Percentiles rank a stretch among this genome's conserved stretches.
Conservation (phyloP, 2,329 filamentous ascomycete genomes). For the Penicillium sp. region DNA sequence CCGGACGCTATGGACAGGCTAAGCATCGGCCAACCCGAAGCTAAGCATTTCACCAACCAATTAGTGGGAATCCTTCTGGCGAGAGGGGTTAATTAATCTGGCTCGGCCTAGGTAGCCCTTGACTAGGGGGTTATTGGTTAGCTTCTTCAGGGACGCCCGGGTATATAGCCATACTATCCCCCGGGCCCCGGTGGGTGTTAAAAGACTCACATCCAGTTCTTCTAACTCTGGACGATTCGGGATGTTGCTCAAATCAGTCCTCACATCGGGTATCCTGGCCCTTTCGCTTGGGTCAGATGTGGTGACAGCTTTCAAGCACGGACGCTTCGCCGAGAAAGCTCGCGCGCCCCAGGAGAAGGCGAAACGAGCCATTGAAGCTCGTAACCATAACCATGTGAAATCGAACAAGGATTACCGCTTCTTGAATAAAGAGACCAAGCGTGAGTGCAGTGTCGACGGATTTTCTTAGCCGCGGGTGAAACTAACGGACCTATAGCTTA, state of each 20-base stretch:
- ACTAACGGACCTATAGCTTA: slow-evolving; percentile 43
- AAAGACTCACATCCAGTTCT: not conserved
- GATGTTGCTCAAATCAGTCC: slow-evolving; percentile 28
- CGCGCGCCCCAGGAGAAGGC: slow-evolving; percentile 25
- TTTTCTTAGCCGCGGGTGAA: no score
- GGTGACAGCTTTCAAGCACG: slow-evolving; percentile 23
- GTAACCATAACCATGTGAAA: slow-evolving; percentile 8
- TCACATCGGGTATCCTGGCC: slow-evolving; percentile 25
- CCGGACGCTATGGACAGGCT: slow-evolving; percentile 3
- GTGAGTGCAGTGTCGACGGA: no score
- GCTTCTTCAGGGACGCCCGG: not conserved
- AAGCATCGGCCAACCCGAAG: slow-evolving; percentile 8
- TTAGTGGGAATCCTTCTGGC: not conserved
- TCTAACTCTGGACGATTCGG: not conserved
- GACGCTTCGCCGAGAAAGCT: slow-evolving; percentile 25
- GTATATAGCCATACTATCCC: not conserved
- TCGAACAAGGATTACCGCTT: slow-evolving; percentile 27
- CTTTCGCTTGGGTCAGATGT: slow-evolving; percentile 22
- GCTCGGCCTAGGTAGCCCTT: not conserved
- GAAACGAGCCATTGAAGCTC: slow-evolving; percentile 17
- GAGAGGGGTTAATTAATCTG: not conserved
- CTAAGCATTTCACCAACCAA: slow-evolving; percentile 3
- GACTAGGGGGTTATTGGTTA: not conserved
- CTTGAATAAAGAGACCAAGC: slow-evolving; percentile 24
- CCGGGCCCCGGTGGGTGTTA: not conserved